Base-by-base conservation (phyloP, 2,329 filamentous ascomycete genomes). In the Corynespora cassiicola region DNA sequence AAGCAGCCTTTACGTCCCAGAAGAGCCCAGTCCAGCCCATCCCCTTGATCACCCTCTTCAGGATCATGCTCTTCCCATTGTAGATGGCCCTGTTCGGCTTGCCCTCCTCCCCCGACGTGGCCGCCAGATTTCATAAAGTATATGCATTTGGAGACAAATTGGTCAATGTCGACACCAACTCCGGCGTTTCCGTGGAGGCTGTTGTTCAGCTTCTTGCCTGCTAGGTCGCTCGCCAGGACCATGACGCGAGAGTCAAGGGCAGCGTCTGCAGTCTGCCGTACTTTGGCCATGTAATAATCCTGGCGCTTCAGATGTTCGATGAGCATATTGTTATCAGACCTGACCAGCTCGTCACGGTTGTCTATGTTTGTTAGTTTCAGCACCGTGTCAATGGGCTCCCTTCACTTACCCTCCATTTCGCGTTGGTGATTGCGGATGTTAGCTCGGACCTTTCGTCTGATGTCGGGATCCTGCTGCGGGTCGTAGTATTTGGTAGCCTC, bases 121-220 rank as follows among this genome's bases (percentile, higher is more conserved):
- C 82, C 86, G 22, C 80, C 77, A 15, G 66, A 60, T 12, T 82
- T 83, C 90, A 97, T 96, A 63, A 88, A 97, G 3, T 80, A 81
- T 43, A 95, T 90, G 65, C 87, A 92, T 68, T 95, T 95, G 1
- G 88, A 87, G 10, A 97, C 82, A 58, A 97, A 95, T 56, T 96
- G 88, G 45, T 97, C 91, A 0, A 95, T 78, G 58, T 97, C 91
- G 15, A 99, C 73, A 6, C 90, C 89, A 33, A 86, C 83, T 3
- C 82, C 81, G 2, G 79, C 73, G 54, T 86, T 86, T 6, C 90
- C 90, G 19, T 89, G 76, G 1, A 86, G 83, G 17, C 95, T 77
- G 34, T 85, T 83, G 27, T 86, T 76, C 0, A 89, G 86, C 62
- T 90, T 90, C 54, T 88, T 88, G 56, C 87, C 85, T 0, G 87